phyloP scores from a whole-genome alignment of 169 alveolate genomes.

The Cardiosporidium cionae region DNA sequence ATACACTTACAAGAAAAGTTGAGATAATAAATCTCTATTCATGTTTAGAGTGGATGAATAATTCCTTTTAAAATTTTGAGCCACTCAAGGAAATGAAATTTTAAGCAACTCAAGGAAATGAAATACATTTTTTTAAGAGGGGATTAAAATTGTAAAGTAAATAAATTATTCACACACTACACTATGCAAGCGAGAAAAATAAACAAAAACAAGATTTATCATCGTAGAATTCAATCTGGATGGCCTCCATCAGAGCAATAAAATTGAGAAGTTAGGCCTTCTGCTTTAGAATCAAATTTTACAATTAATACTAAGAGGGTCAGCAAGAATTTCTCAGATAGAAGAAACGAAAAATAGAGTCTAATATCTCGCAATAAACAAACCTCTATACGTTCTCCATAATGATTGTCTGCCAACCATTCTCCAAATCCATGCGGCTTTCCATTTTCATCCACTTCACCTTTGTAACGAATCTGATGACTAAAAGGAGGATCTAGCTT shows the following conservation, averaged over 20 bases:
- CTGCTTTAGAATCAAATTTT: background rate
- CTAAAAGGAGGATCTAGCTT: constrained; percentile 59
- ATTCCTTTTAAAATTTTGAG: background rate
- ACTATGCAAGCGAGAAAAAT: too few species aligned
- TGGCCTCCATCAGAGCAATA: too few species aligned
- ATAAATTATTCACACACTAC: too few species aligned
- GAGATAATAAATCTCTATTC: background rate
- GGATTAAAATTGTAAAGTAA: too few species aligned
- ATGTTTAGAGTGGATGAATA: background rate
- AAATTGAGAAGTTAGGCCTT: background rate
- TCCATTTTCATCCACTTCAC: constrained; percentile 64
- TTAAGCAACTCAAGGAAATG: background rate
- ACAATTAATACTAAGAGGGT: too few species aligned
- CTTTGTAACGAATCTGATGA: constrained; percentile 68
- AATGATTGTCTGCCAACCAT: constrained; percentile 73
- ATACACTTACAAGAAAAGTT: background rate
- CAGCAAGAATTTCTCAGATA: background rate
- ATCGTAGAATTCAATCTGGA: too few species aligned
- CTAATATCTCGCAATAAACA: background rate
- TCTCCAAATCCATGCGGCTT: constrained; percentile 80
- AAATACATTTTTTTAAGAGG: background rate
- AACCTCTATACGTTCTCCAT: constrained; percentile 61
- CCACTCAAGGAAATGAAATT: background rate
- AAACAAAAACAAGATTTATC: too few species aligned
- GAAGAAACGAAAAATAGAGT: background rate